Evolutionary conservation across 108 stramenopile species (phyloP).

Genomic region (Fragilaria crotonensis): DNA sequence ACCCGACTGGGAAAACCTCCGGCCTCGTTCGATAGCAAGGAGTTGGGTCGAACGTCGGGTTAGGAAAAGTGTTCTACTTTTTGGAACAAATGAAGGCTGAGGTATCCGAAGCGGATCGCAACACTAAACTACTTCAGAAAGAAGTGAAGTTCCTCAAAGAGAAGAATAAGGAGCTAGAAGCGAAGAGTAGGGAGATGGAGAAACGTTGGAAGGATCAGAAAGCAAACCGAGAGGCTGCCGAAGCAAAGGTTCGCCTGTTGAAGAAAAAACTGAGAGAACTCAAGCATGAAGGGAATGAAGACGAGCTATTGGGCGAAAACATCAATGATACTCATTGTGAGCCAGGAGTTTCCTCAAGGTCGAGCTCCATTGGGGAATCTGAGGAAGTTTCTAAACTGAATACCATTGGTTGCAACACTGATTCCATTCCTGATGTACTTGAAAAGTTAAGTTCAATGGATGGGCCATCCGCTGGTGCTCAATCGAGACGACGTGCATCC

Average conservation of each 20-base stretch:
- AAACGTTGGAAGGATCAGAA: conserved; percentile 56
- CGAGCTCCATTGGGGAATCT: neutral
- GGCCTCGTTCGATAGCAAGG: neutral
- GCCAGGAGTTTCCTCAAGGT: neutral
- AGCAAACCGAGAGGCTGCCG: conserved; percentile 33
- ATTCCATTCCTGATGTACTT: neutral
- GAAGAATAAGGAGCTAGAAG: conserved; percentile 77
- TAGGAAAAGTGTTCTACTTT: conserved; percentile 73
- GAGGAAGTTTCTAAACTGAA: neutral
- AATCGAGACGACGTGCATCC: neutral
- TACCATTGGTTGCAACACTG: neutral
- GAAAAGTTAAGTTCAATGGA: too few relatives aligned
- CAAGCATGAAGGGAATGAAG: conserved; percentile 4
- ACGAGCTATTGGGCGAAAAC: neutral
- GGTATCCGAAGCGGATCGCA: conserved; percentile 63
- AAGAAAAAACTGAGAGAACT: conserved; percentile 25
- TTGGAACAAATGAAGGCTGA: conserved; percentile 71
- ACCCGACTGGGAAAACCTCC: neutral
- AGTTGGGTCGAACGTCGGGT: conserved; percentile 16
- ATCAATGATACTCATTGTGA: neutral
- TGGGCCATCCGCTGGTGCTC: too few relatives aligned
- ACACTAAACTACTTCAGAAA: conserved; percentile 47
- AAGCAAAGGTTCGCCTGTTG: conserved; percentile 32
- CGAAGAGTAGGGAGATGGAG: conserved; percentile 56
- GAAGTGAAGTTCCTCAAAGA: conserved; percentile 58